These are phyloP conservation scores for Ceratobasidium papillatum DNA, from an alignment of 1,284 basidiomycete species.

Conservation along the genomic window DNA sequence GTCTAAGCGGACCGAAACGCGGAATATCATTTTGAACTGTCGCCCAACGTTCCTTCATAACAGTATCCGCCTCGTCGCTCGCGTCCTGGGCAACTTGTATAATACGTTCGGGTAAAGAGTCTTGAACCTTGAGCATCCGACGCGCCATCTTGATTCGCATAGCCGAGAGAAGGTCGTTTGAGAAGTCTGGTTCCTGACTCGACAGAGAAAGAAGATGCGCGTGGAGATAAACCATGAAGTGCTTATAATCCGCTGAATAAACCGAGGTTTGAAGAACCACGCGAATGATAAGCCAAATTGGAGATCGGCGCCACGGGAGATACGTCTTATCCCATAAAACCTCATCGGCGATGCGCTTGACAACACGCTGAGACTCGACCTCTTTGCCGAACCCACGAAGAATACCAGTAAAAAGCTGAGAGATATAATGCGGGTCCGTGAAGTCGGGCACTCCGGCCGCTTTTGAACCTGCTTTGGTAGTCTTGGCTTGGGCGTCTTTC, in stretches of 20 bases:
- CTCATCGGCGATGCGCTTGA: conserved; percentile 59
- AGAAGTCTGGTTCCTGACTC: background rate
- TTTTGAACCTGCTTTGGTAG: too few relatives aligned
- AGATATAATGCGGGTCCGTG: conserved; percentile 56
- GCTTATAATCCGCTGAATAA: conserved; percentile 54
- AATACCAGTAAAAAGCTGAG: conserved; percentile 56
- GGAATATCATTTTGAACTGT: background rate
- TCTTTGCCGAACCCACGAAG: conserved; percentile 51
- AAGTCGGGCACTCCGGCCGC: conserved; percentile 50
- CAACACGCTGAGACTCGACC: conserved; percentile 49
- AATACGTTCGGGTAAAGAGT: conserved; percentile 45
- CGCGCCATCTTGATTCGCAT: conserved; percentile 54
- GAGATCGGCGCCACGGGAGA: conserved; percentile 59
- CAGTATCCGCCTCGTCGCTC: conserved; percentile 38
- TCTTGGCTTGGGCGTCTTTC: conserved; percentile 43
- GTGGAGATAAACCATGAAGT: conserved; percentile 58
- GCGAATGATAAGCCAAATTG: conserved; percentile 59
- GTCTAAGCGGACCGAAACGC: background rate
- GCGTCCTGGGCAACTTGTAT: conserved; percentile 44
- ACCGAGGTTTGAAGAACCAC: conserved; percentile 59
- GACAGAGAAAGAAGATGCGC: conserved; percentile 49
- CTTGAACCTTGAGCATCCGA: conserved; percentile 55
- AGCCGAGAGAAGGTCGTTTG: conserved; percentile 52
- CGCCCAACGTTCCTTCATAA: conserved; percentile 52
- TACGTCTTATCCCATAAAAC: conserved; percentile 55